phyloP scores from a whole-genome alignment of 2,329 filamentous ascomycete genomes.

The Fusarium cyanostomum region DNA sequence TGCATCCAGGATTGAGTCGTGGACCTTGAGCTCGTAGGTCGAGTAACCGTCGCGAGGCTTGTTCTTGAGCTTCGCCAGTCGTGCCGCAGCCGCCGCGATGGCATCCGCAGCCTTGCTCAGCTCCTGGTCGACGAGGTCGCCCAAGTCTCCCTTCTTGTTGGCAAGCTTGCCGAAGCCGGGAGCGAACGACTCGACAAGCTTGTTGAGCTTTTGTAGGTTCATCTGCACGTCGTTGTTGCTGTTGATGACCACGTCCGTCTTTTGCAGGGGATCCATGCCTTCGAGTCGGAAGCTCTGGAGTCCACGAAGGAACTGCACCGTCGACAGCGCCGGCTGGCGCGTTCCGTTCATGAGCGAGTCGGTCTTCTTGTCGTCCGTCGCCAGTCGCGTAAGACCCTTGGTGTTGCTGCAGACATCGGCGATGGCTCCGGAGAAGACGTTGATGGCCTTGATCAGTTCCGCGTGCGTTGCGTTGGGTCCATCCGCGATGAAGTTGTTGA shows the following conservation, averaged over 20 bases:
- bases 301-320: slow-evolving; percentile 93
- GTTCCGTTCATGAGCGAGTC: slow-evolving; percentile 86
- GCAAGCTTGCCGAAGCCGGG: slow-evolving; percentile 86
- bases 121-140: slow-evolving; percentile 91
- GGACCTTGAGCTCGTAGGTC: slow-evolving; percentile 95
- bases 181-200: slow-evolving; percentile 90
- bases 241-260: slow-evolving; percentile 97
- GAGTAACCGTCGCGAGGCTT: slow-evolving; percentile 96
- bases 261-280: slow-evolving; percentile 87
- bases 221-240: slow-evolving; percentile 97
- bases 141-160: slow-evolving; percentile 83
- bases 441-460: slow-evolving; percentile 92
- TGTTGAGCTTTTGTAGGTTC: slow-evolving; percentile 91
- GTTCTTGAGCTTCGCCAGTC: slow-evolving; percentile 90
- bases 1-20: slow-evolving; percentile 93
- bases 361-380: slow-evolving; percentile 93
- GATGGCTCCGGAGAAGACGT: slow-evolving; percentile 87
- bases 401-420: slow-evolving; percentile 96
- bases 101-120: slow-evolving; percentile 93
- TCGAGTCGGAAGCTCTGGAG: slow-evolving; percentile 94
- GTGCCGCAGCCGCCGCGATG: slow-evolving; percentile 89
- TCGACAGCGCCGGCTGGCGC: slow-evolving; percentile 83
- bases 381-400: slow-evolving; percentile 92
- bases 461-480: slow-evolving; percentile 89
- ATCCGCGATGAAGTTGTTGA: slow-evolving; percentile 98